A percentile compares a stretch with the other conserved stretches of the same genome.
Conservation (phyloP, 495 filamentous ascomycete species). For the Pseudotulostoma volvatum region DNA sequence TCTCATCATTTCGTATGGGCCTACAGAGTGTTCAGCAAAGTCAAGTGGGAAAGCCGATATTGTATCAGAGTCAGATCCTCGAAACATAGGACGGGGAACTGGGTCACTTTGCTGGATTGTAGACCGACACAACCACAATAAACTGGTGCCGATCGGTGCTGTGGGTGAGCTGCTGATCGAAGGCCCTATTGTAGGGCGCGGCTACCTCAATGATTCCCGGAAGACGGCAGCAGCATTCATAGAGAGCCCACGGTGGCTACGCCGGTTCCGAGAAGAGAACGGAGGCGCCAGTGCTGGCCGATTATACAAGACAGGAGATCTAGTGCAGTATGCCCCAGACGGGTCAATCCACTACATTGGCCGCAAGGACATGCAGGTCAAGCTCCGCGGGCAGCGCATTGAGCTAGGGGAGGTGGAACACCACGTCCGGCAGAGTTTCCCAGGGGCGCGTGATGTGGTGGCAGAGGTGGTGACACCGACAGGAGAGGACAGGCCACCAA, state of each 20-base stretch:
- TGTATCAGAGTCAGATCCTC: slow-evolving; percentile 4
- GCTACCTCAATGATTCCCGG: slow-evolving; percentile 15
- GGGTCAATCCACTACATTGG: slow-evolving; percentile 14
- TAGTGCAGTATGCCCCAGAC: slow-evolving; percentile 9
- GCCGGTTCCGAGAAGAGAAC: slow-evolving; percentile 2
- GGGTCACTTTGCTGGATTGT: slow-evolving; percentile 19
- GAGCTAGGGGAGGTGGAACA: slow-evolving; percentile 16
- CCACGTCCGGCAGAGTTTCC: slow-evolving; percentile 7
- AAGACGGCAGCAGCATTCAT: slow-evolving; percentile 15
- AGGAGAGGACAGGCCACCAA: background rate
- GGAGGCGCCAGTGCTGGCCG: slow-evolving; percentile 7
- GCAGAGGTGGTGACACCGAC: background rate
- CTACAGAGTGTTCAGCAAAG: slow-evolving; percentile 15
- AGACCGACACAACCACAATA: slow-evolving; percentile 12
- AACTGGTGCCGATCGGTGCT: slow-evolving; percentile 18
- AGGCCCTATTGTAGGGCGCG: slow-evolving; percentile 13
- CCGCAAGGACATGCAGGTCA: slow-evolving; percentile 17
- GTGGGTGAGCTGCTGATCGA: slow-evolving; percentile 19
- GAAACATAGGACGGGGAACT: slow-evolving; percentile 13
- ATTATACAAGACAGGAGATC: slow-evolving; percentile 3
- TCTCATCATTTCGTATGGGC: slow-evolving; percentile 19
- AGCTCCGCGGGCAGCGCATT: slow-evolving; percentile 15
- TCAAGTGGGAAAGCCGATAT: slow-evolving; percentile 6
- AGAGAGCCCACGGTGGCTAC: slow-evolving; percentile 7
- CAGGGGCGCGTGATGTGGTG: background rate